Percentiles rank a stretch among this genome's conserved stretches.
phyloP scores from a whole-genome alignment of 257 asterid genomes.

The Petrea volubilis region DNA sequence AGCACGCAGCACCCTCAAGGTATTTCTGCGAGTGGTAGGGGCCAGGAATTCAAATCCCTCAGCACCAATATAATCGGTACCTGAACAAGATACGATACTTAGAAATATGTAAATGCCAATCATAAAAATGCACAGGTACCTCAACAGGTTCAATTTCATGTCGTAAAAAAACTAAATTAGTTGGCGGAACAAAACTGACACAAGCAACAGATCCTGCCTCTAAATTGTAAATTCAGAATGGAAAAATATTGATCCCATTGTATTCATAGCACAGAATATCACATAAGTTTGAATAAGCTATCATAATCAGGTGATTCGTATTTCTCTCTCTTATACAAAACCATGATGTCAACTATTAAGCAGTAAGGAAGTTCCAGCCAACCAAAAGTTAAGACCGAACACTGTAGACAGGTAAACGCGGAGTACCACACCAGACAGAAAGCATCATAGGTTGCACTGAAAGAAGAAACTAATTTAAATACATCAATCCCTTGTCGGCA shows the following conservation, averaged over 20 bases:
- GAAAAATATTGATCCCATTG: background rate
- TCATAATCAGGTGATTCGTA: background rate
- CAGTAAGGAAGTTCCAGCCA: background rate
- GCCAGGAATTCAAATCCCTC: slow-evolving; percentile 79
- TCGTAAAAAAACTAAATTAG: background rate
- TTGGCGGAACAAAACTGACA: background rate
- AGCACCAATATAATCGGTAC: slow-evolving; percentile 39
- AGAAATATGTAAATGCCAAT: background rate
- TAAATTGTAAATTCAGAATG: background rate
- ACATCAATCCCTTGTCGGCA: background rate
- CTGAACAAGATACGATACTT: slow-evolving; percentile 39
- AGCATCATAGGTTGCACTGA: background rate
- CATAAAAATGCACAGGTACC: slow-evolving; percentile 2
- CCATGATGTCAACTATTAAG: background rate
- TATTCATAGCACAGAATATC: too few relatives aligned
- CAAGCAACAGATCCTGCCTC: background rate
- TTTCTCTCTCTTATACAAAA: background rate
- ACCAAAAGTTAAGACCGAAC: background rate
- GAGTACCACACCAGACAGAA: background rate
- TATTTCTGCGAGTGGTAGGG: slow-evolving; percentile 88
- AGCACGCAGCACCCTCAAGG: slow-evolving; percentile 92
- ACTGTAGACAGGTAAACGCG: background rate
- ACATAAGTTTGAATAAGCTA: background rate
- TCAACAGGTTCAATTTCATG: slow-evolving; percentile 7
- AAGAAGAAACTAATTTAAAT: background rate